These are phyloP conservation scores for Aspergillus sp. DNA, from an alignment of 2,329 filamentous ascomycete genomes.

Conservation along the genomic window DNA sequence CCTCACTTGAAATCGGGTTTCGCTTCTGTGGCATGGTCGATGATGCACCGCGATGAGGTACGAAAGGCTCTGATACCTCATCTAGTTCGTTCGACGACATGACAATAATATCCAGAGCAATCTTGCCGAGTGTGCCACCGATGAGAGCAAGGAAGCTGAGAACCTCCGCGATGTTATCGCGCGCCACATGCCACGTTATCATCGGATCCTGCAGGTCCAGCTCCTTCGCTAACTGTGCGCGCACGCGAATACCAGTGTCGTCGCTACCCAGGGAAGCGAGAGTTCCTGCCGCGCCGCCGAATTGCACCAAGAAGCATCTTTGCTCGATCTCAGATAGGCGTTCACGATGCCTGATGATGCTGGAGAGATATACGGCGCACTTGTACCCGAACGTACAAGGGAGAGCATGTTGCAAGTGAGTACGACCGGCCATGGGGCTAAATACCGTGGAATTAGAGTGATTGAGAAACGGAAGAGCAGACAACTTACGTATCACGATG, in stretches of 20 bases:
- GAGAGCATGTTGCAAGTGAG: conserved; percentile 58
- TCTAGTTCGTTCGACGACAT: conserved; percentile 59
- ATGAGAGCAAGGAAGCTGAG: conserved; percentile 55
- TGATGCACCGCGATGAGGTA: conserved; percentile 54
- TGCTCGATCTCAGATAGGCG: conserved; percentile 48
- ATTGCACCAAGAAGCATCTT: conserved; percentile 54
- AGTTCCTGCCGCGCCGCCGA: conserved; percentile 57
- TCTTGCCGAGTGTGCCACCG: conserved; percentile 55
- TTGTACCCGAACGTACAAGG: conserved; percentile 61
- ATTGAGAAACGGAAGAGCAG: not conserved
- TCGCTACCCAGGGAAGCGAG: conserved; percentile 53
- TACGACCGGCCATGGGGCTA: conserved; percentile 56
- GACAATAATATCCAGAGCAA: conserved; percentile 57
- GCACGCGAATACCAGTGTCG: conserved; percentile 50
- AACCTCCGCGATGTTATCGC: conserved; percentile 56
- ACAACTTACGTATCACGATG: conserved; percentile 45
- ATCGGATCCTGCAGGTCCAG: conserved; percentile 50
- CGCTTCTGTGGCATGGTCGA: conserved; percentile 61
- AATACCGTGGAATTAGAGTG: not conserved
- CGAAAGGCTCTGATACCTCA: conserved; percentile 57
- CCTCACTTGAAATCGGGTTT: conserved; percentile 59
- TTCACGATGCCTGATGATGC: conserved; percentile 50
- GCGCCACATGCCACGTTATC: conserved; percentile 59
- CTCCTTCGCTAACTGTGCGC: conserved; percentile 50
- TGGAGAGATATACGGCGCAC: conserved; percentile 55